Conservation (phyloP, 176 grass and related monocot genomes). For the Thinopyrum elongatum region DNA sequence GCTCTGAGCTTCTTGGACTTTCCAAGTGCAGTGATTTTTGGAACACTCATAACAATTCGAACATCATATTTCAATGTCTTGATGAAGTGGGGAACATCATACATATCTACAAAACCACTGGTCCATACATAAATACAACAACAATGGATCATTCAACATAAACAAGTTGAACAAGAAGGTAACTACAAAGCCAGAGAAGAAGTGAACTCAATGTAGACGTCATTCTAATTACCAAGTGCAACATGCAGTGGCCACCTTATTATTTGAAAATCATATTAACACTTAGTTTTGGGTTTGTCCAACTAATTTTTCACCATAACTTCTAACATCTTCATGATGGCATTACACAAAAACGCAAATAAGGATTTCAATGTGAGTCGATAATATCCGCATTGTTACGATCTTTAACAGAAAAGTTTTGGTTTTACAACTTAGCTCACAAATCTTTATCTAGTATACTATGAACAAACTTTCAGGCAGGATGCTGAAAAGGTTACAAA, state of each 20-base stretch:
- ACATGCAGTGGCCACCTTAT: not conserved
- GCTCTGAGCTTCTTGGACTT: slow-evolving; percentile 95
- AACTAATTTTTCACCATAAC: not conserved
- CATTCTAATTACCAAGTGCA: not conserved
- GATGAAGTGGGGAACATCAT: slow-evolving; percentile 97
- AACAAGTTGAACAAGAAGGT: not conserved
- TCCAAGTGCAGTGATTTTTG: slow-evolving; percentile 70
- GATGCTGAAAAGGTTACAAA: not conserved
- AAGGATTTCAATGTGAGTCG: not conserved
- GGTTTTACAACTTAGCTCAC: not conserved
- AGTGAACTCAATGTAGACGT: not conserved
- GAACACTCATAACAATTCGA: slow-evolving; percentile 67
- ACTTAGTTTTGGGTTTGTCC: not conserved
- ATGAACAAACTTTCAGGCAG: not conserved
- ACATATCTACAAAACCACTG: slow-evolving; percentile 96
- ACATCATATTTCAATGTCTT: slow-evolving; percentile 91
- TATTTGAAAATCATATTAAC: not conserved
- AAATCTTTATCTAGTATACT: not conserved
- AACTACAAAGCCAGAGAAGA: not conserved
- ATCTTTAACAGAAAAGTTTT: not conserved
- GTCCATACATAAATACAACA: slow-evolving; percentile 40
- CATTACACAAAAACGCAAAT: not conserved
- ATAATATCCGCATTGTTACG: not conserved
- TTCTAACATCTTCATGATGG: not conserved
- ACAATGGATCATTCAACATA: not conserved